phyloP scores from a whole-genome alignment of 2,329 filamentous ascomycete species.

The Talaromyces islandicus region DNA sequence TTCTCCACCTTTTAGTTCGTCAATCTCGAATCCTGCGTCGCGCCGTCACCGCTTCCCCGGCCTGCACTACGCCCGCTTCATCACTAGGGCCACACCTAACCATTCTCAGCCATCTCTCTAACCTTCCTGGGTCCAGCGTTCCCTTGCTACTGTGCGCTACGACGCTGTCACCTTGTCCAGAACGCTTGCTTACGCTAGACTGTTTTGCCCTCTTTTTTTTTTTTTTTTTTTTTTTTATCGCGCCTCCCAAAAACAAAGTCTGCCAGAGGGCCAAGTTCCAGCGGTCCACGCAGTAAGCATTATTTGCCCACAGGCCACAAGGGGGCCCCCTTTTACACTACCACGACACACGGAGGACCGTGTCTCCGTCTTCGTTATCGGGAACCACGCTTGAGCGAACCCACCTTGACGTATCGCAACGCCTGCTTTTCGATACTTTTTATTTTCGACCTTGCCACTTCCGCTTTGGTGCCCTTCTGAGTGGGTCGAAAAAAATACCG shows the following conservation, averaged over 20 bases:
- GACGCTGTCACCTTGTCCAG: slow-evolving; percentile 12
- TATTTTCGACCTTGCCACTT: not conserved
- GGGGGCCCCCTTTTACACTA: not conserved
- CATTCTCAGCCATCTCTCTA: slow-evolving; percentile 15
- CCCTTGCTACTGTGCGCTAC: slow-evolving; percentile 8
- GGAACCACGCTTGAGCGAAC: not conserved
- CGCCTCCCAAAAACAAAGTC: not conserved
- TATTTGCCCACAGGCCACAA: not conserved
- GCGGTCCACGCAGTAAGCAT: not conserved
- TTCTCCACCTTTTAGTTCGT: slow-evolving; percentile 5
- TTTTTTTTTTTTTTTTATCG: not conserved
- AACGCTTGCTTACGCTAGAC: slow-evolving; percentile 1
- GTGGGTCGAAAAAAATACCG: not conserved
- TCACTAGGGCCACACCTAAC: slow-evolving; percentile 24
- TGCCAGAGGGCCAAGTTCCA: not conserved
- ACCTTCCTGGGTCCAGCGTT: slow-evolving; percentile 5
- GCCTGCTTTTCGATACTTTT: not conserved
- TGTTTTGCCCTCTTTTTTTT: not conserved
- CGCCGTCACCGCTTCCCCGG: slow-evolving; percentile 25
- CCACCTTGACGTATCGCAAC: not conserved
- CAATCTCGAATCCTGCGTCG: slow-evolving; percentile 9
- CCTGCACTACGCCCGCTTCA: slow-evolving; percentile 29
- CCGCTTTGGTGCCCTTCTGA: not conserved
- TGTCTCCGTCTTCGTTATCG: not conserved
- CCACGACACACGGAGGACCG: not conserved